These are phyloP conservation scores for Eimeria falciformis DNA, from an alignment of 169 alveolate genomes.

Conservation along the genomic window DNA sequence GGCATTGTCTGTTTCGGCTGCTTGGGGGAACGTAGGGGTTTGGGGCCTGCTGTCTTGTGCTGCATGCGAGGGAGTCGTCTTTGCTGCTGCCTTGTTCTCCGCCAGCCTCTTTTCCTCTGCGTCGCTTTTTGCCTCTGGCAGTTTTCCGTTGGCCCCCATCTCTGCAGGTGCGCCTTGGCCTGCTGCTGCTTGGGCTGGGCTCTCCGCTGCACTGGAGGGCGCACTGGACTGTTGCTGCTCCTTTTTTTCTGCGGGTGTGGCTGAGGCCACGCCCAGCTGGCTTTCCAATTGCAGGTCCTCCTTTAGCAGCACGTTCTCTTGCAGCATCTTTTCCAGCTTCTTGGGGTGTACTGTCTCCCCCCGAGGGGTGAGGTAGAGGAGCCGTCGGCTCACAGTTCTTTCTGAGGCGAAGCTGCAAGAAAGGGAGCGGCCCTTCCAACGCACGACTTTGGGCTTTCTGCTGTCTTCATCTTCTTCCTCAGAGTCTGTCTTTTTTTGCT, in stretches of 20 bases:
- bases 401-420: slow-evolving; percentile 24
- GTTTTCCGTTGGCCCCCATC: neutral
- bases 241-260: neutral
- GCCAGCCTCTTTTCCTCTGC: neutral
- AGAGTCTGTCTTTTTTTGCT: neutral
- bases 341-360: slow-evolving; percentile 40
- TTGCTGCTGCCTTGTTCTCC: neutral
- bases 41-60: too few relatives aligned
- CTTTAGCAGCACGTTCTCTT: neutral
- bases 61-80: too few relatives aligned
- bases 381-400: neutral
- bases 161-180: neutral
- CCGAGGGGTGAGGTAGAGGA: neutral
- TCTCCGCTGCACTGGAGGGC: neutral
- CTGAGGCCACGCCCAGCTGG: neutral
- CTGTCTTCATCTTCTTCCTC: neutral
- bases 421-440: slow-evolving; percentile 24
- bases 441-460: neutral
- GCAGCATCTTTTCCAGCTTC: slow-evolving; percentile 50
- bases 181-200: neutral
- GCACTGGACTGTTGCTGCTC: neutral
- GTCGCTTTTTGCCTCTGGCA: too few relatives aligned
- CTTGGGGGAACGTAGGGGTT: too few relatives aligned
- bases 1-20: neutral
- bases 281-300: slow-evolving; percentile 1